Percentiles rank a stretch among this genome's conserved stretches.
Evolutionary conservation across 768 basidiomycete species (phyloP).

Genomic region (Trichaptum fuscoviolaceum): DNA sequence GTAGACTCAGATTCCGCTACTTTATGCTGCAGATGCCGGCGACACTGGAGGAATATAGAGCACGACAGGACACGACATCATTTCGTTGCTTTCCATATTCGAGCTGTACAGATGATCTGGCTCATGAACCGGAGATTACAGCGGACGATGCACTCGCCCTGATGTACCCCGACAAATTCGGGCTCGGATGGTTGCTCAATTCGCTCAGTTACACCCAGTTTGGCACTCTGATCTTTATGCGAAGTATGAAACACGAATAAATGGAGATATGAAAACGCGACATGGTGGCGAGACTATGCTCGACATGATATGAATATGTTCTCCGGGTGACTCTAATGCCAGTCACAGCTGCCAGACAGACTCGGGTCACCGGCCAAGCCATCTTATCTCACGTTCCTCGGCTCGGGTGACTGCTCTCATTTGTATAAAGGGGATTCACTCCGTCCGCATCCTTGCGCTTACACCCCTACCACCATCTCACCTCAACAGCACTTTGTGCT

Average conservation of each 20-base stretch:
- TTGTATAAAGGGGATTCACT: neutral
- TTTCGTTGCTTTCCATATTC: neutral
- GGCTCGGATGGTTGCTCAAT: neutral
- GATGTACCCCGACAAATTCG: neutral
- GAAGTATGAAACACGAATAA: neutral
- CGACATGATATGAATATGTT: neutral
- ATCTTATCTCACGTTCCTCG: neutral
- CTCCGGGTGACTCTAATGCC: neutral
- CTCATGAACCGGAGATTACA: neutral
- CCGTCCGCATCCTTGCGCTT: neutral
- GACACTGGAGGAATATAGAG: neutral
- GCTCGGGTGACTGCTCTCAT: neutral
- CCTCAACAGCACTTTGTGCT: neutral
- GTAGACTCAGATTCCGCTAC: neutral
- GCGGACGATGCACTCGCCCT: neutral
- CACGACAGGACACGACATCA: neutral
- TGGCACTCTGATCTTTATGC: neutral
- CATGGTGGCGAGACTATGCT: neutral
- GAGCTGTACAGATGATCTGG: neutral
- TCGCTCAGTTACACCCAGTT: neutral
- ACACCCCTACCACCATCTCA: neutral
- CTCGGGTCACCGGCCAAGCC: neutral
- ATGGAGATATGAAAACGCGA: neutral
- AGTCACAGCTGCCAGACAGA: neutral
- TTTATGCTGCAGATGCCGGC: neutral